A percentile compares a stretch with the other conserved stretches of the same genome.
Conservation (phyloP, 2,329 filamentous ascomycete genomes). For the Aspergillus pseudoglaucus region DNA sequence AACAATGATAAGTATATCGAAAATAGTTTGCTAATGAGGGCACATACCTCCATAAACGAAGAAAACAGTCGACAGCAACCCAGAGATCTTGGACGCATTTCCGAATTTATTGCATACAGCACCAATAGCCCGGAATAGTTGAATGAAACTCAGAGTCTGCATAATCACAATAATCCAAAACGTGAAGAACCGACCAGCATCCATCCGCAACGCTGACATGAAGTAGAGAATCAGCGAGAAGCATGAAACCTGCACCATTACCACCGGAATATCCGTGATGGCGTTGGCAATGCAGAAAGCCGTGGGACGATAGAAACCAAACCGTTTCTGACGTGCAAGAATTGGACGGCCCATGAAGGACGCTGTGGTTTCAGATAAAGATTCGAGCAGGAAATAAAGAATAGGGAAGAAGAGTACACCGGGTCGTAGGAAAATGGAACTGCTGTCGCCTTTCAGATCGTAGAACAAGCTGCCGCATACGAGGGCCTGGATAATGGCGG, state of each 20-base stretch:
- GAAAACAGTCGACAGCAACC: constrained; percentile 35
- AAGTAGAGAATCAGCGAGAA: constrained; percentile 57
- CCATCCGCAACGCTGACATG: constrained; percentile 48
- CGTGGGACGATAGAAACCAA: constrained; percentile 58
- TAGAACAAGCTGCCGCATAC: constrained; percentile 47
- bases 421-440: constrained; percentile 52
- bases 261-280: constrained; percentile 50
- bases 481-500: constrained; percentile 32
- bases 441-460: constrained; percentile 43
- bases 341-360: constrained; percentile 60
- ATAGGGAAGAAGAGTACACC: constrained; percentile 56
- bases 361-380: constrained; percentile 52
- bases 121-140: constrained; percentile 45
- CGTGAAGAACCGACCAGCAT: constrained; percentile 55
- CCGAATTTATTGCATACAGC: constrained; percentile 43
- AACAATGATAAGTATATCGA: background rate
- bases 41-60: constrained; percentile 46
- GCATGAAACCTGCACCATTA: constrained; percentile 49
- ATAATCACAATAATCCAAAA: constrained; percentile 48
- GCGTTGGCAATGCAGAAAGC: constrained; percentile 53
- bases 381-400: constrained; percentile 55
- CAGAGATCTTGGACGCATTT: constrained; percentile 41
- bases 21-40: background rate
- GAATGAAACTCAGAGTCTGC: constrained; percentile 45
- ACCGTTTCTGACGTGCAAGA: constrained; percentile 61